Evolutionary conservation across 148 eudicot genomes (phyloP), one percentile per base, ranked within the genome.

Genomic region (Pouteria glomerata): DNA sequence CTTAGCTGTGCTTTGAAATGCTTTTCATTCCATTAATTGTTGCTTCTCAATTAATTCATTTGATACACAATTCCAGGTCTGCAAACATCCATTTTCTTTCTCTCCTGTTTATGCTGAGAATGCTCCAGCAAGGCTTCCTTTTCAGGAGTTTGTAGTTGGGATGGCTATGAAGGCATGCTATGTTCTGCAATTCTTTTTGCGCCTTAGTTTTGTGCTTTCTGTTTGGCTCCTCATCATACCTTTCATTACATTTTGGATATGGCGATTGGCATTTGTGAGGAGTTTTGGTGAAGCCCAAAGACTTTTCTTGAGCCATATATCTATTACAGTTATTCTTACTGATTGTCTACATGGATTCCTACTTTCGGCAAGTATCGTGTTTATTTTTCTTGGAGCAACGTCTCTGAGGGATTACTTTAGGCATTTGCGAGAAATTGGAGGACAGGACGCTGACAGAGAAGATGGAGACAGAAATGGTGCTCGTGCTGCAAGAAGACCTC

Each of bases 311-410:
- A 88, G 97, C 73, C 98, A 91, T 75, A 74, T 95, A 73, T 88
- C 91, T 57, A 85, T 86, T 14, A 86, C 96, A 21, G 80, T 84
- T 68, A 71, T 95, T 71, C 89, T 95, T 35, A 95, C 98, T 0
- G 98, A 95, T 77, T 95, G 98, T 76, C 83, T 91, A 60, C 98
- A 95, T 78, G 98, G 98, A 48, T 95, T 95, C 80, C 89, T 95
- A 42, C 97, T 95, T 57, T 95, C 98, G 42, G 97, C 97, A 33
- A 91, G 91, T 80, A 91, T 95, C 29, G 97, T 91, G 65, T 95
- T 91, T 74, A 95, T 95, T 30, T 91, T 91, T 78, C 97, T 89
- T 27, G 97, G 96, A 41, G 98, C 96, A 48, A 91, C 98, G 62
- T 95, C 97, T 74, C 76, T 95, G 79, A 85, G 98, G 70, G 98